Evolutionary conservation across 768 basidiomycete genomes (phyloP).

Genomic region (Scleroderma bovista): DNA sequence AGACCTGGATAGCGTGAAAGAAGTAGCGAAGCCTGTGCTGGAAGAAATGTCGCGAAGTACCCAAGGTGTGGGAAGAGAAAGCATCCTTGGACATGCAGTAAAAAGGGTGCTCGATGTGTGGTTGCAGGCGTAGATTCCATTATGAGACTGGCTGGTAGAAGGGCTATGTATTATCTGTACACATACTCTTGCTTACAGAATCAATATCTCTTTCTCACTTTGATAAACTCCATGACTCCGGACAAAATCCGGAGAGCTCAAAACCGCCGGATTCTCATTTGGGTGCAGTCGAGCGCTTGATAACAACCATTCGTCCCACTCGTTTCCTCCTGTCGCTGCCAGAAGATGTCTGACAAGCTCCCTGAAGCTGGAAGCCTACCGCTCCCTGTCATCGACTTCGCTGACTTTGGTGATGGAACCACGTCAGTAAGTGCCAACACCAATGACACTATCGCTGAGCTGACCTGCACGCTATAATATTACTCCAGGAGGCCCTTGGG

Average conservation of each 20-base stretch:
- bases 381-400: conserved; percentile 11
- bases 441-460: not conserved
- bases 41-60: conserved; percentile 40
- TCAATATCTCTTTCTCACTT: too few relatives aligned
- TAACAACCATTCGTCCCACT: too few relatives aligned
- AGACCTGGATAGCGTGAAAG: conserved; percentile 46
- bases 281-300: too few relatives aligned
- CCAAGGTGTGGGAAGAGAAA: conserved; percentile 29
- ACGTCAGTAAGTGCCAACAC: conserved; percentile 4
- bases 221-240: too few relatives aligned
- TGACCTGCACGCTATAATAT: not conserved
- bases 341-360: not conserved
- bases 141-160: not conserved
- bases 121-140: conserved; percentile 15
- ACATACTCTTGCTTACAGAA: not conserved
- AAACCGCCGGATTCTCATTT: too few relatives aligned
- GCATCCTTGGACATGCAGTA: conserved; percentile 34
- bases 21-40: conserved; percentile 43
- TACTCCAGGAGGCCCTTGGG: conserved; percentile 10
- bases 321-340: too few relatives aligned
- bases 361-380: not conserved
- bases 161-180: conserved; percentile 3
- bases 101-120: conserved; percentile 39
- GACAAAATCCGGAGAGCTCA: too few relatives aligned
- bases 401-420: conserved; percentile 10